Evolutionary conservation across 1,284 basidiomycete genomes (phyloP).

Genomic region (Agroathelia rolfsii): DNA sequence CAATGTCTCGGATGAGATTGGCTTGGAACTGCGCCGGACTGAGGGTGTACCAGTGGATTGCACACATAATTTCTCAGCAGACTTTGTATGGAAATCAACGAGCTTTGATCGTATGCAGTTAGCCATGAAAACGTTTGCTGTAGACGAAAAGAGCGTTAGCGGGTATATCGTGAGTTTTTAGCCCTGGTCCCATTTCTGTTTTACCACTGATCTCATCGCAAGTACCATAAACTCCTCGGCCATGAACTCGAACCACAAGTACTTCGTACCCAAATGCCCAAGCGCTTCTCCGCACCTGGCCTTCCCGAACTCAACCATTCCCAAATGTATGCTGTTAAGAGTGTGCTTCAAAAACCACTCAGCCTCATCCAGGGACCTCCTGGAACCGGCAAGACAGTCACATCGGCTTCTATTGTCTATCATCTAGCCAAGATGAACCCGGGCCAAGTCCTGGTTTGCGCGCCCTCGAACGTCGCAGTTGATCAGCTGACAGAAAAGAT

Average conservation of each 20-base stretch:
- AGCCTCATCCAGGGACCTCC: conserved; percentile 98
- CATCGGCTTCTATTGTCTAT: conserved; percentile 98
- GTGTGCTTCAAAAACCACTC: conserved; percentile 96
- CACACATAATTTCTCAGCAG: conserved; percentile 90
- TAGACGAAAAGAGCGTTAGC: conserved; percentile 98
- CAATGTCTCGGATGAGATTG: conserved; percentile 98
- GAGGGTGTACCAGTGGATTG: conserved; percentile 94
- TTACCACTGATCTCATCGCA: too few species aligned
- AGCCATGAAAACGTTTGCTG: conserved; percentile 98
- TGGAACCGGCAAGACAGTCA: conserved; percentile 98
- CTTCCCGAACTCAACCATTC: conserved; percentile 98
- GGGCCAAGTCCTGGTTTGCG: conserved; percentile 97
- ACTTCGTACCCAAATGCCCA: conserved; percentile 89
- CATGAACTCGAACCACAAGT: conserved; percentile 92
- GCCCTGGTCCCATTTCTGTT: conserved; percentile 2
- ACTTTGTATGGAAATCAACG: conserved; percentile 99
- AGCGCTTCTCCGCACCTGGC: conserved; percentile 92
- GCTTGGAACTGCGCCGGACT: conserved; percentile 80
- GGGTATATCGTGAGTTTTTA: conserved; percentile 79
- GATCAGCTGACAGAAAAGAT: conserved; percentile 99
- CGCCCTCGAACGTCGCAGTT: conserved; percentile 98
- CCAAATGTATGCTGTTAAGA: conserved; percentile 99
- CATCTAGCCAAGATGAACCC: conserved; percentile 99
- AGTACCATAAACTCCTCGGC: conserved; percentile 97
- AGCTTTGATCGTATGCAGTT: conserved; percentile 99